Evolutionary conservation across 257 asterid genomes (phyloP), one percentile per base, ranked within the genome.

Genomic region (Echium plantagineum): DNA sequence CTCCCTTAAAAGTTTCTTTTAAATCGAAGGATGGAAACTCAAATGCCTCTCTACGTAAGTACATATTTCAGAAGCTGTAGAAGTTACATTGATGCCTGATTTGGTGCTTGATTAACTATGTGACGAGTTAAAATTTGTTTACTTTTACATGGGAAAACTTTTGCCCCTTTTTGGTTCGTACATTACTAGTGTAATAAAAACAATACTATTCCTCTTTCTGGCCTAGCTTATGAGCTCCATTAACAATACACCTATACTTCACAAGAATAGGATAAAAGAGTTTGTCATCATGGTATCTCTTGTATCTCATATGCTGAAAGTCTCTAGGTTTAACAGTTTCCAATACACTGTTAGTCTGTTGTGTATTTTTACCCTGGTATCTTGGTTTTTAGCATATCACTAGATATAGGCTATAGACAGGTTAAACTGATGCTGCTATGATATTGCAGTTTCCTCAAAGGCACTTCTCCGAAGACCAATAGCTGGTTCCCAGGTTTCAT

Each of bases 401-500:
- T 6, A 56, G 17, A 52, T 47, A 5, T 55, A 59, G 53, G 7
- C 21, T 42, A 54, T 51, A 21, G 24, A 13, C 38, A 66, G 21
- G 55, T 53, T 52, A 12, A 16, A 55, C 63, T 63, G 58, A 60
- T 69, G 24, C 53, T 49, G 38, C 26, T 38, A 65, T 6, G 55
- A 9, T 22, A 22, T 64, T 76, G 63, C 82, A 93, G 97, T 93
- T 76, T 89, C 95, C 56, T 86, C 95, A 5, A 93, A 89, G 81
- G 62, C 75, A 20, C 68, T 86, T 60, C 67, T 93, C 58, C 94
- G 69, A 58, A 83, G 91, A 65, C 99, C 97, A 22, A 63, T 81
- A 63, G 96, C 97, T 35, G 99, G 99, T 67, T 75, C 97, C 48
- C 99, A 93, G 72, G 94, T 93, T 56, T 96, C 97, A 2, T 85